Conservation (phyloP, 139 green algal species). For the Limnomonas spitsbergensis region DNA sequence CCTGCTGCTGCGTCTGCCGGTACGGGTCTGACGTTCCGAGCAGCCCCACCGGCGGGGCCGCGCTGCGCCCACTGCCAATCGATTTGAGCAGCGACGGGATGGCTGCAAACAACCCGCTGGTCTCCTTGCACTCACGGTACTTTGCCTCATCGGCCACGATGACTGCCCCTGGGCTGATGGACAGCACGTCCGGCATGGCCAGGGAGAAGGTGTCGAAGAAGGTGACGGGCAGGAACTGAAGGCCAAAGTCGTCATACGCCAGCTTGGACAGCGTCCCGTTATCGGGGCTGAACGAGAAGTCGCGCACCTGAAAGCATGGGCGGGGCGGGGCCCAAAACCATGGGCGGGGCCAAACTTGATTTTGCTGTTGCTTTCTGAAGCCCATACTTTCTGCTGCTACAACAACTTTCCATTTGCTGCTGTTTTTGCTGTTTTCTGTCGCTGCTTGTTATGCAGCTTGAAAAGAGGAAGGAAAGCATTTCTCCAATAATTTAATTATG, state of each 20-base stretch:
- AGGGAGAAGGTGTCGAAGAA: constrained; percentile 64
- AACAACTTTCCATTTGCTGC: too few relatives aligned
- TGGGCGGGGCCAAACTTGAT: too few relatives aligned
- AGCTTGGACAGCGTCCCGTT: constrained; percentile 56
- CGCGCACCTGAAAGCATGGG: constrained; percentile 73
- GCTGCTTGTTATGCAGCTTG: too few relatives aligned
- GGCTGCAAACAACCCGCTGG: constrained; percentile 36
- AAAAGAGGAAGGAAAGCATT: too few relatives aligned
- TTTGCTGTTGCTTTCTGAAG: too few relatives aligned
- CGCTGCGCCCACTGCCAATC: neutral
- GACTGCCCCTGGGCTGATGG: constrained; percentile 23
- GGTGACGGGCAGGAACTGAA: constrained; percentile 56
- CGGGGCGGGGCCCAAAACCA: too few relatives aligned
- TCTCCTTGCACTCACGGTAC: constrained; percentile 41
- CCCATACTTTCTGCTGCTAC: too few relatives aligned
- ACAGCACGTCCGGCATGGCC: constrained; percentile 25
- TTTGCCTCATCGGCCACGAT: constrained; percentile 36
- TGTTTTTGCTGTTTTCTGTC: too few relatives aligned
- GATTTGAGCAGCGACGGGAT: constrained; percentile 36
- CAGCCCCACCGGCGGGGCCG: neutral
- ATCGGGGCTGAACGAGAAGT: constrained; percentile 75
- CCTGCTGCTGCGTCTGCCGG: constrained; percentile 5
- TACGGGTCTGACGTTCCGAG: constrained; percentile 2
- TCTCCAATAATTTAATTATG: too few relatives aligned
- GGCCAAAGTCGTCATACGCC: constrained; percentile 70